phyloP scores from a whole-genome alignment of 176 grass and related monocot species.

The Oryza meyeriana region DNA sequence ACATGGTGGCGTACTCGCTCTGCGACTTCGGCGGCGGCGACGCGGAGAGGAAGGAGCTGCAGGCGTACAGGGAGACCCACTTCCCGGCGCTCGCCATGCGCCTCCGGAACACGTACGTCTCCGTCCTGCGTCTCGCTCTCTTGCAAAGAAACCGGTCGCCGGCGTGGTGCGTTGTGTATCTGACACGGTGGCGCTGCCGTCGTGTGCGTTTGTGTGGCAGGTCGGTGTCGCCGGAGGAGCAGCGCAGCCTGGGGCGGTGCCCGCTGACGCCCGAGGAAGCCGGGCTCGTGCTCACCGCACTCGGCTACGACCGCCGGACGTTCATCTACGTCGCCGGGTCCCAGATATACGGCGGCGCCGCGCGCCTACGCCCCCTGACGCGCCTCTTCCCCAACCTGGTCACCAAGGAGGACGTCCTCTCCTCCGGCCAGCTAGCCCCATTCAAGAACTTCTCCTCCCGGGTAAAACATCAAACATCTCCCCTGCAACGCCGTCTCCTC shows the following conservation, averaged over 20 bases:
- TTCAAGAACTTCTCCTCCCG: constrained; percentile 75
- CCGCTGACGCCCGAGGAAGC: constrained; percentile 88
- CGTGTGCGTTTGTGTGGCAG: constrained; percentile 17
- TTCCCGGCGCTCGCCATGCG: constrained; percentile 64
- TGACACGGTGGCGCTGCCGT: background rate
- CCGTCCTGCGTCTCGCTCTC: background rate
- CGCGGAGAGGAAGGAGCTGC: constrained; percentile 67
- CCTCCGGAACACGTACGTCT: constrained; percentile 58
- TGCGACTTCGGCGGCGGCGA: constrained; percentile 91
- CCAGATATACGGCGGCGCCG: constrained; percentile 74
- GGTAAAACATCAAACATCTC: constrained; percentile 22
- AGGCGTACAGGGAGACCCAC: constrained; percentile 76
- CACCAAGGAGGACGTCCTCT: constrained; percentile 86
- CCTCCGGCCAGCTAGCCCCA: constrained; percentile 66
- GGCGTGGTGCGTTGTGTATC: background rate
- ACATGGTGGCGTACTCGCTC: constrained; percentile 98
- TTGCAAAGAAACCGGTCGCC: background rate
- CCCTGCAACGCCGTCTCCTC: too few relatives aligned
- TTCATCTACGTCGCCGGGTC: constrained; percentile 92
- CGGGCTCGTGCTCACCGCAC: constrained; percentile 65
- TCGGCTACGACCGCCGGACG: constrained; percentile 67
- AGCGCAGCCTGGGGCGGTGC: constrained; percentile 75
- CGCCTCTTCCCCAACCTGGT: constrained; percentile 84
- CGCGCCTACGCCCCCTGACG: constrained; percentile 66
- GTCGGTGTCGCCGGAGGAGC: constrained; percentile 69